A percentile compares a stretch with the other conserved stretches of the same genome.
These are phyloP conservation scores for Starmera quercuum DNA, from an alignment of 805 yeast species.

Conservation along the genomic window DNA sequence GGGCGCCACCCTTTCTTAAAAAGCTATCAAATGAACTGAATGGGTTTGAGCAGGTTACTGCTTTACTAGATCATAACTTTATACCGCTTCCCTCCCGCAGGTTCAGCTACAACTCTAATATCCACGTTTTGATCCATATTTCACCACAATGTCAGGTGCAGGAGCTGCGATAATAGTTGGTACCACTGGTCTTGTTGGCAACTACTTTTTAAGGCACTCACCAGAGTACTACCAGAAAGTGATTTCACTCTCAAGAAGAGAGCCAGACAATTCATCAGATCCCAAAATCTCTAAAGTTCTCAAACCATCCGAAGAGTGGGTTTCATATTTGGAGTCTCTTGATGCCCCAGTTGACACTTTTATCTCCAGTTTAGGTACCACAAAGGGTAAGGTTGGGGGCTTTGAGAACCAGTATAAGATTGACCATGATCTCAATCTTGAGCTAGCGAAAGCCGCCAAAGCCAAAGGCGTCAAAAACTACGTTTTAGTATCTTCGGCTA, in stretches of 20 bases:
- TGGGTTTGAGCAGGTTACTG: too few relatives aligned
- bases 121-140: too few relatives aligned
- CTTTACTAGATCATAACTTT: too few relatives aligned
- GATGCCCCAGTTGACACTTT: slow-evolving; percentile 30
- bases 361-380: slow-evolving; percentile 71
- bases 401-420: slow-evolving; percentile 61
- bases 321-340: slow-evolving; percentile 21
- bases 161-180: slow-evolving; percentile 49
- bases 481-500: slow-evolving; percentile 57
- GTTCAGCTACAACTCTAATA: too few relatives aligned
- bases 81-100: too few relatives aligned
- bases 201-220: slow-evolving; percentile 39
- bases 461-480: slow-evolving; percentile 59
- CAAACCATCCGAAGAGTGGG: slow-evolving; percentile 44
- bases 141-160: too few relatives aligned
- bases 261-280: slow-evolving; percentile 6
- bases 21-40: too few relatives aligned
- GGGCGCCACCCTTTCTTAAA: too few relatives aligned
- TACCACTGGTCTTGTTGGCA: slow-evolving; percentile 75
- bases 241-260: slow-evolving; percentile 44
- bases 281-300: slow-evolving; percentile 30
- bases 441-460: slow-evolving; percentile 67
- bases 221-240: slow-evolving; percentile 31
- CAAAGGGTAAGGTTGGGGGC: slow-evolving; percentile 65
- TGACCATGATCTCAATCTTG: slow-evolving; percentile 67